Percentiles rank a stretch among this genome's conserved stretches.
phyloP scores from a whole-genome alignment of 2,329 filamentous ascomycete genomes.

The Chaetomium olivaceum region DNA sequence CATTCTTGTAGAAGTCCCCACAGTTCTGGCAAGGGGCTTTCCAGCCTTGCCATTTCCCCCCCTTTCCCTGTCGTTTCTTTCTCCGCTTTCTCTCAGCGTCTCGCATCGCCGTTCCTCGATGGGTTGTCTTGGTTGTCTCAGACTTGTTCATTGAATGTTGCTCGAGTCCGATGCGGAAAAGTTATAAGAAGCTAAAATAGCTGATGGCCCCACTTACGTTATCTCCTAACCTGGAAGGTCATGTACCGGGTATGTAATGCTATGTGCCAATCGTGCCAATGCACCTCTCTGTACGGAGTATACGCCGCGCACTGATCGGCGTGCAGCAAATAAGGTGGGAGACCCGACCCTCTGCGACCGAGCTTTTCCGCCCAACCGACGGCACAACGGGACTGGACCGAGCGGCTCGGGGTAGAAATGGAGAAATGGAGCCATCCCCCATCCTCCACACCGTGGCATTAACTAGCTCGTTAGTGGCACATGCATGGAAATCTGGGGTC shows the following conservation, averaged over 20 bases:
- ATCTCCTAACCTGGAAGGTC: neutral
- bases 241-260: neutral
- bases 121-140: neutral
- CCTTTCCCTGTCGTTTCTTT: neutral
- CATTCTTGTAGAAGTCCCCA: neutral
- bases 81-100: neutral
- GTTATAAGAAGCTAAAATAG: neutral
- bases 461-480: neutral
- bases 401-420: constrained; percentile 15
- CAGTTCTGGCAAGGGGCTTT: neutral
- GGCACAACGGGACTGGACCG: constrained; percentile 14
- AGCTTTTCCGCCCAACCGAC: constrained; percentile 24
- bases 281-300: no score
- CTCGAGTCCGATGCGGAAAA: neutral
- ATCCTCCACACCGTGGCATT: neutral
- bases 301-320: neutral
- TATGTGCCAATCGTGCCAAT: neutral
- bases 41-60: constrained; percentile 1
- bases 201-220: neutral
- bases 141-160: neutral
- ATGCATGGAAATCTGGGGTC: constrained; percentile 6
- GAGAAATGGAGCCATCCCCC: neutral
- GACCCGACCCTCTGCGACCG: constrained; percentile 3
- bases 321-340: neutral
- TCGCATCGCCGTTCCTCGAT: neutral